Base-by-base conservation (phyloP, 768 basidiomycete species). In the Paxillus rubicundulus region DNA sequence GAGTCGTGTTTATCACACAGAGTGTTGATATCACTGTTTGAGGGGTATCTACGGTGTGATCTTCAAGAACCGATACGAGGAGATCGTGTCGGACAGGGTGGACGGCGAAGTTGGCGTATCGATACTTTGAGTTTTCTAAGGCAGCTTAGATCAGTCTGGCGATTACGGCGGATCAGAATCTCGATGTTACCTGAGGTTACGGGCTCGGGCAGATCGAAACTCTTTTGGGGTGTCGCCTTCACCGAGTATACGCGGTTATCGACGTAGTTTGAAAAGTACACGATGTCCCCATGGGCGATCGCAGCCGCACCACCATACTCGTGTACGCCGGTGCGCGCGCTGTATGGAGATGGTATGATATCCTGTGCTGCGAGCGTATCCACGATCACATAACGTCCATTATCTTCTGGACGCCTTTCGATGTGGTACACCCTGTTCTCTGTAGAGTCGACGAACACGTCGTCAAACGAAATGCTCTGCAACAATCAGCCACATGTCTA, bases 241-340 rank as follows among this genome's bases (percentile, higher is more conserved):
- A 77, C 59, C 9, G 63, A 61, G 61, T 86, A 88, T 0, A 87
- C 72, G 10, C 81, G 71, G 2, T 77, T 77, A 63, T 85, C 82
- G 12, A 47, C 49, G 28, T 75, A 67, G 63, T 85, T 72, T 4
- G 85, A 84, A 64, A 87, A 89, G 67, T 84, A 83, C 8, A 80
- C 67, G 10, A 72, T 66, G 7, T 74, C 77, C 37, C 71, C 72
- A 52, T 79, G 68, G 1, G 81, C 81, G 17, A 79, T 74, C 1
- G 82, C 82, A 2, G 83, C 70, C 2, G 76, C 81, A 12, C 89
- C 89, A 0, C 89, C 87, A 47, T 89, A 89, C 63, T 88, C 87
- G 21, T 87, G 80, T 3, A 89, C 86, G 14, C 74, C 64, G 0
- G 80, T 78, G 32, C 80, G 74, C 5, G 74, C 81, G 62, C 78